Evolutionary conservation across 2,329 filamentous ascomycete species (phyloP).

Genomic region (Aspergillus viridinutans): DNA sequence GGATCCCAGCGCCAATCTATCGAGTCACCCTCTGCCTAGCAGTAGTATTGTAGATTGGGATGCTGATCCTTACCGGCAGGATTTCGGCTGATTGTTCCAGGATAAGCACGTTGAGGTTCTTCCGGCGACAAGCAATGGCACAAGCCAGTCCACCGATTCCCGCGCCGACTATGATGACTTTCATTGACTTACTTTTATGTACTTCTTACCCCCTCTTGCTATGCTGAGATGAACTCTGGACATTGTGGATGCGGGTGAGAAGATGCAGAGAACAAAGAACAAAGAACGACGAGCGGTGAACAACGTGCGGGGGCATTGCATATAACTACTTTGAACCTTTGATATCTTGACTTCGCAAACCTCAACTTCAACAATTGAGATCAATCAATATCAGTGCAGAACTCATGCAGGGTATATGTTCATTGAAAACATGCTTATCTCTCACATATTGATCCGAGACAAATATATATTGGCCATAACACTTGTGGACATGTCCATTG

Average conservation of each 20-base stretch:
- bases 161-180: constrained; percentile 16
- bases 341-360: background rate
- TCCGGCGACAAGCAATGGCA: constrained; percentile 21
- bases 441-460: background rate
- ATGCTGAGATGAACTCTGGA: background rate
- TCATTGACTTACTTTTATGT: constrained; percentile 2
- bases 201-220: background rate
- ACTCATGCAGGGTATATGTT: too few species aligned
- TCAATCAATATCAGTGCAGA: too few species aligned
- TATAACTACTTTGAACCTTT: too few species aligned
- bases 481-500: too few species aligned
- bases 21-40: background rate
- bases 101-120: constrained; percentile 16
- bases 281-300: background rate
- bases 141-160: constrained; percentile 21
- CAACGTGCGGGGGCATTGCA: background rate
- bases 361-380: background rate
- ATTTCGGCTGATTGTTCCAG: constrained; percentile 18
- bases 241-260: background rate
- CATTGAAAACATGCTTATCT: too few species aligned
- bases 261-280: background rate
- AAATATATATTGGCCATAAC: background rate
- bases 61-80: background rate
- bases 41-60: background rate
- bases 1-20: constrained; percentile 25